Percentiles rank a stretch among this genome's conserved stretches.
Evolutionary conservation across 2,329 filamentous ascomycete genomes (phyloP).

Genomic region (Pseudogymnoascus sp.): DNA sequence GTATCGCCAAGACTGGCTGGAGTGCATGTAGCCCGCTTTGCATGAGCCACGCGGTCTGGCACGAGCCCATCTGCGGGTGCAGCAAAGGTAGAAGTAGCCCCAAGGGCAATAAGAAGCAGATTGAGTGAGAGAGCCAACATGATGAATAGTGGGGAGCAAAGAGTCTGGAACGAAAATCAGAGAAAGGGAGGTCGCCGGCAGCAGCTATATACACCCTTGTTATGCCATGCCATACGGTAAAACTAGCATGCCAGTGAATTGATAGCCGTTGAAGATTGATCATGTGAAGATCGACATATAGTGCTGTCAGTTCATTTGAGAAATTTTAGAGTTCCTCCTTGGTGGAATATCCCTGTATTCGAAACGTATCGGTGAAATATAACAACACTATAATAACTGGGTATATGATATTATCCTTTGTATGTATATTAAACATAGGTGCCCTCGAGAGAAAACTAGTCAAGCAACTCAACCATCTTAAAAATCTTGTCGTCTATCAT

Average conservation of each 20-base stretch:
- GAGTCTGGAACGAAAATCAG: not conserved
- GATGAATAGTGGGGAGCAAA: not conserved
- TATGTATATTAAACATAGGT: not conserved
- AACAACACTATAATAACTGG: not conserved
- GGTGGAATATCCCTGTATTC: not conserved
- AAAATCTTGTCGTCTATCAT: not conserved
- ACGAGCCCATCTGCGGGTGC: not conserved
- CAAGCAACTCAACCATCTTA: not conserved
- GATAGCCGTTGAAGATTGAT: not conserved
- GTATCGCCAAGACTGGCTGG: constrained; percentile 16
- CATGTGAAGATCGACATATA: not conserved
- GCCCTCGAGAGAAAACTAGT: not conserved
- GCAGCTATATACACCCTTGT: not conserved
- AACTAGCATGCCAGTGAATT: not conserved
- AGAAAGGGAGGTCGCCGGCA: not conserved
- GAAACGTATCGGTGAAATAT: constrained; percentile 1
- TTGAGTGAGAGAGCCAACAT: not conserved
- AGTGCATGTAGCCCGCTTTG: constrained; percentile 21
- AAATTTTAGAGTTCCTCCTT: not conserved
- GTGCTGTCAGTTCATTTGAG: not conserved
- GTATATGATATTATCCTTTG: not conserved
- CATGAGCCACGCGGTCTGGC: constrained; percentile 7
- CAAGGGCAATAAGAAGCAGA: not conserved
- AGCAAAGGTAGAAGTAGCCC: not conserved
- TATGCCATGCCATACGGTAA: not conserved